These are phyloP conservation scores for Colletotrichum sp. DNA, from an alignment of 2,329 filamentous ascomycete species.

Conservation along the genomic window DNA sequence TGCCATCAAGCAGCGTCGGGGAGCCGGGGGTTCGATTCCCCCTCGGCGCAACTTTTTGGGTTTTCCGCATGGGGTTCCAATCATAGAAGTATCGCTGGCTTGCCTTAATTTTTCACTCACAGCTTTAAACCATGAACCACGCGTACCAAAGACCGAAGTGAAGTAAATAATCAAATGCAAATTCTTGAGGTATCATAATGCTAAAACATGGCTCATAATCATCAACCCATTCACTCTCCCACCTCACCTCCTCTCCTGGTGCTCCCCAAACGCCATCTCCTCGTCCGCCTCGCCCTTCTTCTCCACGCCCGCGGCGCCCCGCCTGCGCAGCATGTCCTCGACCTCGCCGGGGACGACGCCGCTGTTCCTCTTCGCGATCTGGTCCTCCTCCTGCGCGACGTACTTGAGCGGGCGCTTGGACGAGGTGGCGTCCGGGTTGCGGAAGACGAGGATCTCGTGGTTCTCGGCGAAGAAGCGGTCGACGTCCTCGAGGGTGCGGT, in stretches of 20 bases:
- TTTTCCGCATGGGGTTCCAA: too few species aligned
- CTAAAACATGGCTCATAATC: background rate
- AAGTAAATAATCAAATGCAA: background rate
- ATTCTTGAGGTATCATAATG: background rate
- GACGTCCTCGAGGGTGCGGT: conserved; percentile 26
- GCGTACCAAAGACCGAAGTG: background rate
- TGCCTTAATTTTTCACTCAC: too few species aligned
- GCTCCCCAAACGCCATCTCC: conserved; percentile 18
- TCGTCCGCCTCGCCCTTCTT: background rate
- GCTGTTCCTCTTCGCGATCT: conserved; percentile 23
- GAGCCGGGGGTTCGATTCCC: conserved; percentile 1
- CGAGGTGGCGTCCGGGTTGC: conserved; percentile 27
- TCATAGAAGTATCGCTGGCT: accelerated
- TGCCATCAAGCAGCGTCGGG: conserved; percentile 1
- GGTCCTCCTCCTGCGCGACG: conserved; percentile 24
- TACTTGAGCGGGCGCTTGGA: conserved; percentile 25
- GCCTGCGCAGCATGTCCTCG: background rate
- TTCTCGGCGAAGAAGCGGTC: conserved; percentile 30
- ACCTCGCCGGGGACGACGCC: background rate
- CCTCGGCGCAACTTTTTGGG: too few species aligned
- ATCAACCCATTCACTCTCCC: background rate
- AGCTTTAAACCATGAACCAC: too few species aligned
- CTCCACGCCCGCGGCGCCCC: background rate
- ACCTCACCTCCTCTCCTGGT: background rate
- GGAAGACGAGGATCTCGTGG: conserved; percentile 25